These are phyloP conservation scores for Plenodomus biglobosus DNA, from an alignment of 2,329 filamentous ascomycete genomes.

Conservation along the genomic window DNA sequence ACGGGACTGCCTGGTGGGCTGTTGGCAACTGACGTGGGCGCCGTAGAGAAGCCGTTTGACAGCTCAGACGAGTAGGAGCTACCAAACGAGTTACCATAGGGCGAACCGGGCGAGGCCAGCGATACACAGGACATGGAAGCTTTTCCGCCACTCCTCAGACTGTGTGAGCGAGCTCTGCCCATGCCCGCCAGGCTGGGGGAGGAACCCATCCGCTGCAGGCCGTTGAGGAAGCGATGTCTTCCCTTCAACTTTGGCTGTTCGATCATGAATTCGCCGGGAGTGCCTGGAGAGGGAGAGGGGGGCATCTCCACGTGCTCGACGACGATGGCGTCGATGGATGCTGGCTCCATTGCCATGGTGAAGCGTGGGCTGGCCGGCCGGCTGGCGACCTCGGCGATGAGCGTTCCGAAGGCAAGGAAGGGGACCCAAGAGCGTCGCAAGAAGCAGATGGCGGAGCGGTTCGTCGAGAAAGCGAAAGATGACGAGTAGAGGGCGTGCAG, in stretches of 20 bases:
- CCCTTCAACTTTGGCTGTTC: conserved; percentile 62
- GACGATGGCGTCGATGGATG: conserved; percentile 44
- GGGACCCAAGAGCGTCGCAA: too few relatives aligned
- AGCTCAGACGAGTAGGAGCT: conserved; percentile 59
- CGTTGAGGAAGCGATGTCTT: conserved; percentile 69
- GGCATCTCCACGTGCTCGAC: conserved; percentile 33
- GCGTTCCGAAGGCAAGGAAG: conserved; percentile 5
- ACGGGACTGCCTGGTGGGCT: conserved; percentile 53
- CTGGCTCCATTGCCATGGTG: conserved; percentile 41
- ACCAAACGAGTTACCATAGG: conserved; percentile 57
- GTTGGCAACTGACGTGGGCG: conserved; percentile 55
- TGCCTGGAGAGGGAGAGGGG: conserved; percentile 14
- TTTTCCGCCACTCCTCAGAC: conserved; percentile 64
- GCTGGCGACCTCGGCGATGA: conserved; percentile 6
- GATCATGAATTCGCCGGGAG: conserved; percentile 31
- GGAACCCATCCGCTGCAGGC: conserved; percentile 79
- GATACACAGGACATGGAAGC: conserved; percentile 67
- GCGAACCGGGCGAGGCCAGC: conserved; percentile 54
- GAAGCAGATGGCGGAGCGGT: conserved; percentile 1
- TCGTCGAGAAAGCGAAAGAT: conserved; percentile 4
- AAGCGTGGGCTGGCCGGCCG: conserved; percentile 3
- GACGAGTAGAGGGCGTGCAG: conserved; percentile 8
- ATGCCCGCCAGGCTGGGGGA: conserved; percentile 69
- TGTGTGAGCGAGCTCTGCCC: conserved; percentile 65
- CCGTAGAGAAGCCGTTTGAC: conserved; percentile 59